Conservation (phyloP, 805 yeast genomes). For the Suhomyces kilbournensis region DNA sequence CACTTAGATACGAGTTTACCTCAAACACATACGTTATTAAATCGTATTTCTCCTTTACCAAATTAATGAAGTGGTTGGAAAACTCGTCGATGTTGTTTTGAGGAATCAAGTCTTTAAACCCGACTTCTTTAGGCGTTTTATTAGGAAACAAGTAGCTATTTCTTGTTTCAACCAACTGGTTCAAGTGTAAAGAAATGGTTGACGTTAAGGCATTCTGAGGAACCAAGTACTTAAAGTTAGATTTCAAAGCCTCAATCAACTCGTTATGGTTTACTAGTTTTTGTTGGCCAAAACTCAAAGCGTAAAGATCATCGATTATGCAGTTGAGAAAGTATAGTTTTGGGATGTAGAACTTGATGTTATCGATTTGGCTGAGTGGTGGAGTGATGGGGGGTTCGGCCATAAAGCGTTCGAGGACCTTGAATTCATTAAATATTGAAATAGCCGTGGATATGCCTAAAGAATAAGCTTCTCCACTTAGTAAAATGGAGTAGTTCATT, state of each 20-base stretch:
- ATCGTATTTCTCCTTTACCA: constrained; percentile 35
- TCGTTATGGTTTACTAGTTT: constrained; percentile 9
- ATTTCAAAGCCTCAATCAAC: constrained; percentile 7
- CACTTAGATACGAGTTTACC: constrained; percentile 12
- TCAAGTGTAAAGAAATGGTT: background rate
- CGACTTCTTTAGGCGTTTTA: background rate
- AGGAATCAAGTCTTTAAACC: background rate
- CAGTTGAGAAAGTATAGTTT: constrained; percentile 49
- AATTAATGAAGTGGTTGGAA: constrained; percentile 20
- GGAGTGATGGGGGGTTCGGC: constrained; percentile 22
- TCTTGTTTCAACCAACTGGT: constrained; percentile 13
- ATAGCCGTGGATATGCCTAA: constrained; percentile 52
- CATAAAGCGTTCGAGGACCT: constrained; percentile 44
- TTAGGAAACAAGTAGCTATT: constrained; percentile 2
- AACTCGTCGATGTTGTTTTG: constrained; percentile 3
- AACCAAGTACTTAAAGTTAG: constrained; percentile 13
- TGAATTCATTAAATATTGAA: constrained; percentile 57
- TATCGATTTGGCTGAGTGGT: constrained; percentile 21
- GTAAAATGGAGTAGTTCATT: constrained; percentile 53
- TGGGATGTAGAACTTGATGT: constrained; percentile 28
- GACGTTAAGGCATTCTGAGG: constrained; percentile 11
- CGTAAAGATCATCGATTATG: constrained; percentile 50
- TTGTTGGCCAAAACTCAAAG: constrained; percentile 51
- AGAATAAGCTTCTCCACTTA: constrained; percentile 60
- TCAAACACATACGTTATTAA: constrained; percentile 36